Conservation (phyloP, 2,329 filamentous ascomycete genomes). For the Epichloe coenophiala region DNA sequence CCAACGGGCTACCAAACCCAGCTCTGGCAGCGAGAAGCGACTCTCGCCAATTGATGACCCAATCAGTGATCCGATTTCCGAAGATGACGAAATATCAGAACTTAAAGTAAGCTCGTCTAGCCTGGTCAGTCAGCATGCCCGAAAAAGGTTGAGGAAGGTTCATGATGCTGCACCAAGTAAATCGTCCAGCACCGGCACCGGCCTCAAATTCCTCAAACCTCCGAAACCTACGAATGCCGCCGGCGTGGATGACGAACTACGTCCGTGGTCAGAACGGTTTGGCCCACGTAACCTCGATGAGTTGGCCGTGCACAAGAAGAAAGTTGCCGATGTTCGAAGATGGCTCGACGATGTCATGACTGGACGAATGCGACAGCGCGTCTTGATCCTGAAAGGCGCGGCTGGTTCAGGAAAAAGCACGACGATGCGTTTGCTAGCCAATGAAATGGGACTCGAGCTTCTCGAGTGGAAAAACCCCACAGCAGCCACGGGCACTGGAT, state of each 20-base stretch:
- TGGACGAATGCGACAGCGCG: slow-evolving; percentile 51
- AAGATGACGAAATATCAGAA: slow-evolving; percentile 43
- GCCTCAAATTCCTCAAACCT: slow-evolving; percentile 40
- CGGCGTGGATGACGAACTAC: slow-evolving; percentile 37
- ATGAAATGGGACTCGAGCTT: slow-evolving; percentile 62
- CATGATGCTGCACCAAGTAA: slow-evolving; percentile 12
- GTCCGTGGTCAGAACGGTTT: slow-evolving; percentile 83
- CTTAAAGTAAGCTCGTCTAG: slow-evolving; percentile 37
- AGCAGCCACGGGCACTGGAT: slow-evolving; percentile 43
- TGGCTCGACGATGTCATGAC: slow-evolving; percentile 69
- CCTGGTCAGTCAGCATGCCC: slow-evolving; percentile 41
- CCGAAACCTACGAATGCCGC: slow-evolving; percentile 16
- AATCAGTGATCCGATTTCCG: slow-evolving; percentile 44
- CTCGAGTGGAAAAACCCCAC: slow-evolving; percentile 85
- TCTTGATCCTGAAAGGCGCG: slow-evolving; percentile 78
- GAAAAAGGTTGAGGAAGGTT: slow-evolving; percentile 34
- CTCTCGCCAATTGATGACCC: slow-evolving; percentile 31
- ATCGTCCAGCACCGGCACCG: slow-evolving; percentile 24
- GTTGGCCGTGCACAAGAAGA: slow-evolving; percentile 87
- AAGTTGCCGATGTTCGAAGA: slow-evolving; percentile 69
- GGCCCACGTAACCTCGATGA: slow-evolving; percentile 64
- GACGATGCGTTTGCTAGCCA: slow-evolving; percentile 64
- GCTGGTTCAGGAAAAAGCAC: slow-evolving; percentile 91
- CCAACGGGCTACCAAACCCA: slow-evolving; percentile 29
- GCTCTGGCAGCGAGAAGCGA: slow-evolving; percentile 17